Evolutionary conservation across 176 grass and related monocot species (phyloP).

Genomic region (Tillandsia leiboldiana): DNA sequence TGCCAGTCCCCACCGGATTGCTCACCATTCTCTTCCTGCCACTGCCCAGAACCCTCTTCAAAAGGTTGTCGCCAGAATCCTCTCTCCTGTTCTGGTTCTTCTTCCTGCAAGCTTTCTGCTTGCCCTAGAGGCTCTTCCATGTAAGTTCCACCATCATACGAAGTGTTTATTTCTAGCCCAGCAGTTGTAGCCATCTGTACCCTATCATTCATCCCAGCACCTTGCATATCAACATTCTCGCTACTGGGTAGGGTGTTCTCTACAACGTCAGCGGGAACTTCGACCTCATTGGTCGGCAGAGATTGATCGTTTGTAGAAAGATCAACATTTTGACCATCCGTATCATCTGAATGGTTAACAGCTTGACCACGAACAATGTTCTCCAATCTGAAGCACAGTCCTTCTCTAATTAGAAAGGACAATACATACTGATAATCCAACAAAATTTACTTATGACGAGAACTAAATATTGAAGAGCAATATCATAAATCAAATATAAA

Average conservation of each 20-base stretch:
- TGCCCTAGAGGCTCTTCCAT: slow-evolving; percentile 29
- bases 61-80: slow-evolving; percentile 40
- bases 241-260: slow-evolving; percentile 14
- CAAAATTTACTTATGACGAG: neutral
- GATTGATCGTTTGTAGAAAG: slow-evolving; percentile 36
- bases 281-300: slow-evolving; percentile 15
- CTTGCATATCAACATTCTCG: slow-evolving; percentile 30
- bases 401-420: slow-evolving; percentile 13
- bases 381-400: slow-evolving; percentile 54
- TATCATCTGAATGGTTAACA: slow-evolving; percentile 39
- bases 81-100: slow-evolving; percentile 26
- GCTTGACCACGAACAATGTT: slow-evolving; percentile 43
- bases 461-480: neutral
- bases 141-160: slow-evolving; percentile 12
- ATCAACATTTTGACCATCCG: slow-evolving; percentile 23
- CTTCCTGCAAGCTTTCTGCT: slow-evolving; percentile 27
- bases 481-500: neutral
- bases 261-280: slow-evolving; percentile 22
- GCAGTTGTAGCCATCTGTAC: neutral
- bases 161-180: slow-evolving; percentile 12
- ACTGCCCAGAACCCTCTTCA: slow-evolving; percentile 42
- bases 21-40: slow-evolving; percentile 43
- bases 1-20: slow-evolving; percentile 47
- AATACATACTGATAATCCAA: neutral
- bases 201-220: slow-evolving; percentile 19